phyloP scores from a whole-genome alignment of 2,329 filamentous ascomycete genomes.

The Nannizziopsis barbatae region DNA sequence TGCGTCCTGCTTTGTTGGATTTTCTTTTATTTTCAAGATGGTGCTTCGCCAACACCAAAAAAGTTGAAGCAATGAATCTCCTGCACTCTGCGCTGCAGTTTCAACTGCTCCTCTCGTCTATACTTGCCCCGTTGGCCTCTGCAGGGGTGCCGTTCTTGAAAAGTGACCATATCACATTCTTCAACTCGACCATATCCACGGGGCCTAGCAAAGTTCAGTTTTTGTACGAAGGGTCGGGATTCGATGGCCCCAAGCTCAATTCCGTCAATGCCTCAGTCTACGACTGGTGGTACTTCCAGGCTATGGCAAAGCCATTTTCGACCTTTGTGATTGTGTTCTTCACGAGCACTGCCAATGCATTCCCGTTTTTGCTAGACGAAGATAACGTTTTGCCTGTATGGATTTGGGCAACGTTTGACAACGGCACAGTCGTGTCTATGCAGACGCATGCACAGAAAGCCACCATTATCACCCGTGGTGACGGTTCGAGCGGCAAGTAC shows the following conservation, averaged over 20 bases:
- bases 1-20: too few species aligned
- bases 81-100: neutral
- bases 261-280: constrained; percentile 24
- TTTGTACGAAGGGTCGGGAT: neutral
- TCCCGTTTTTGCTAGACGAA: constrained; percentile 25
- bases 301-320: constrained; percentile 21
- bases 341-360: constrained; percentile 23
- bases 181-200: constrained; percentile 8
- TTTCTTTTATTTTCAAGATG: too few species aligned
- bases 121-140: neutral
- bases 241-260: constrained; percentile 22
- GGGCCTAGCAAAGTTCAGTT: constrained; percentile 11
- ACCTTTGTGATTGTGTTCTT: constrained; percentile 28
- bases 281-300: constrained; percentile 37
- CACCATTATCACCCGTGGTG: constrained; percentile 9
- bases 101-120: neutral
- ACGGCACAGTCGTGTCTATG: constrained; percentile 14
- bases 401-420: constrained; percentile 22
- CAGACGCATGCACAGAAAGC: constrained; percentile 10
- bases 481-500: constrained; percentile 13
- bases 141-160: neutral
- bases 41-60: too few species aligned
- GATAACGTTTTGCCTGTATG: constrained; percentile 19
- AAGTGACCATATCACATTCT: neutral
- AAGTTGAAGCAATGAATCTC: neutral